phyloP scores from a whole-genome alignment of 805 yeast genomes.

The Candida orba region DNA sequence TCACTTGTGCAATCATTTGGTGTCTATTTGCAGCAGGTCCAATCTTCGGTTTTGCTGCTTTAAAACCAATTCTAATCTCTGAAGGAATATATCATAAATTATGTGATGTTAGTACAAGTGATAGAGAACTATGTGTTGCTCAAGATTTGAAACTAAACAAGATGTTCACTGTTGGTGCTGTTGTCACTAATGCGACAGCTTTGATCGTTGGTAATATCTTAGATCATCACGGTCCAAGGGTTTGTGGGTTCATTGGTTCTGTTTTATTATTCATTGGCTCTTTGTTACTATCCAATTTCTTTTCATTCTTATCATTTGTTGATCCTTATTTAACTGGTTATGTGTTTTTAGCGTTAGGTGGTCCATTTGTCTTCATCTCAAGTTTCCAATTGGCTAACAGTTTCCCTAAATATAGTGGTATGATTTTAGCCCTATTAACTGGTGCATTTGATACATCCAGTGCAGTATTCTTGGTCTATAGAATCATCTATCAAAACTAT shows the following conservation, averaged over 20 bases:
- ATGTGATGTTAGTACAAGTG: slow-evolving; percentile 35
- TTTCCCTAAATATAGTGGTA: slow-evolving; percentile 77
- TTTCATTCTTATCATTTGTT: slow-evolving; percentile 21
- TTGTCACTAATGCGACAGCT: slow-evolving; percentile 77
- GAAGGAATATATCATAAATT: slow-evolving; percentile 69
- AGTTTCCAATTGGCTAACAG: slow-evolving; percentile 85
- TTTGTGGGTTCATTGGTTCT: slow-evolving; percentile 72
- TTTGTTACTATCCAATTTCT: slow-evolving; percentile 34
- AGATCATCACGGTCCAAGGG: slow-evolving; percentile 74
- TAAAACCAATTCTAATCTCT: slow-evolving; percentile 70
- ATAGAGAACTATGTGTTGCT: slow-evolving; percentile 42
- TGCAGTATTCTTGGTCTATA: slow-evolving; percentile 74
- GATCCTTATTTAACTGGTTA: slow-evolving; percentile 77
- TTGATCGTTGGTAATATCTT: slow-evolving; percentile 74
- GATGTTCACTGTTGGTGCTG: slow-evolving; percentile 83
- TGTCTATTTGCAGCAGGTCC: slow-evolving; percentile 91
- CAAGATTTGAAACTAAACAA: slow-evolving; percentile 79
- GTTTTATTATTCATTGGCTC: slow-evolving; percentile 52
- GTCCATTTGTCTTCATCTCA: slow-evolving; percentile 89
- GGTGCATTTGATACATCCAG: slow-evolving; percentile 94
- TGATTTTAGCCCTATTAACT: slow-evolving; percentile 72
- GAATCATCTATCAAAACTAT: slow-evolving; percentile 49
- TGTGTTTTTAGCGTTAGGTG: slow-evolving; percentile 73
- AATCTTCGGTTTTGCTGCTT: slow-evolving; percentile 91
- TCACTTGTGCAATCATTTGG: slow-evolving; percentile 73